A percentile compares a stretch with the other conserved stretches of the same genome.
Evolutionary conservation across 208 protist genomes (phyloP).

Genomic region (Cochliopodium minus): DNA sequence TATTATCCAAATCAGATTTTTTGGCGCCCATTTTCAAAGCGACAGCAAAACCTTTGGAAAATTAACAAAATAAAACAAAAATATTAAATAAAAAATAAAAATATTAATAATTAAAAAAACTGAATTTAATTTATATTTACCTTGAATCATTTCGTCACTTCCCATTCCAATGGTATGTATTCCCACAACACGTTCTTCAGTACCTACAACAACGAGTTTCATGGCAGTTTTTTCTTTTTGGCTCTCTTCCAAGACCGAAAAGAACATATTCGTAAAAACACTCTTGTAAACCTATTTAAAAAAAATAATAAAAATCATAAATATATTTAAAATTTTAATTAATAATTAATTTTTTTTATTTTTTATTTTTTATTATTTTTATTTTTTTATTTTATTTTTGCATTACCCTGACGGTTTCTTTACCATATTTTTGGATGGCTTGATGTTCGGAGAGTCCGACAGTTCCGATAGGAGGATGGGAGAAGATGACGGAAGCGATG

Average conservation of each 20-base stretch:
- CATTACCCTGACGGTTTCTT: constrained; percentile 52
- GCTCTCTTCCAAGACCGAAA: neutral
- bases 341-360: no score
- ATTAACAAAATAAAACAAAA: no score
- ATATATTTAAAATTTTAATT: no score
- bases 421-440: constrained; percentile 41
- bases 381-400: no score
- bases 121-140: no score
- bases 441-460: constrained; percentile 53
- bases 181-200: constrained; percentile 34
- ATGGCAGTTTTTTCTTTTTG: neutral
- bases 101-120: no score
- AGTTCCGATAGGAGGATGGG: constrained; percentile 61
- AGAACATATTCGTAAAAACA: no score
- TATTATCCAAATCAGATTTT: constrained; percentile 72
- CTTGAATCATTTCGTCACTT: constrained; percentile 66
- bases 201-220: neutral
- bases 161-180: constrained; percentile 61
- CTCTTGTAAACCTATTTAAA: no score
- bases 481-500: constrained; percentile 66
- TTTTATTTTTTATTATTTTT: no score
- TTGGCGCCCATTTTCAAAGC: constrained; percentile 66
- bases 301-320: no score
- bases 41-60: constrained; percentile 54
- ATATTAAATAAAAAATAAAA: no score